A percentile compares a stretch with the other conserved stretches of the same genome.
Evolutionary conservation across 257 asterid species (phyloP).

Genomic region (Solanum stenotomum): DNA sequence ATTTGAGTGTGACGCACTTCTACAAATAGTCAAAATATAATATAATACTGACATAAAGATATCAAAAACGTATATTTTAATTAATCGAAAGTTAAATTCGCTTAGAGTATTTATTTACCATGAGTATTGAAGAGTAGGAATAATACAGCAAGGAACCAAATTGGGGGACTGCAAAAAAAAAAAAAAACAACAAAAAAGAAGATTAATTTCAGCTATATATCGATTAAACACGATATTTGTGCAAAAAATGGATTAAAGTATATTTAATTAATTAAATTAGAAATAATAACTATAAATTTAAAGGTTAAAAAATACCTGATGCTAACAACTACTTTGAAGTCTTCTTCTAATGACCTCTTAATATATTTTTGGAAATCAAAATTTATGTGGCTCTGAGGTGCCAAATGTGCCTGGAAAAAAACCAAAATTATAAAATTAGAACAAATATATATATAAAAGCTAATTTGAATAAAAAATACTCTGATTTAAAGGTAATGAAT

Average conservation of each 20-base stretch:
- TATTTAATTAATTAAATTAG: not conserved
- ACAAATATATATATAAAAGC: too few species aligned
- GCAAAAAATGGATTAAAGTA: not conserved
- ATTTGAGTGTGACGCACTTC: not conserved
- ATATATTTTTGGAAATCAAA: constrained; percentile 81
- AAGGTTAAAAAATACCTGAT: constrained; percentile 43
- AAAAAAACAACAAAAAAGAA: not conserved
- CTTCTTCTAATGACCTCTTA: constrained; percentile 86
- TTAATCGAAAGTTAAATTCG: not conserved
- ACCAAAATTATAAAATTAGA: not conserved
- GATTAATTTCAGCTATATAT: not conserved
- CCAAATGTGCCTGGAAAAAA: constrained; percentile 67
- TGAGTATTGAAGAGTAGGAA: constrained; percentile 86
- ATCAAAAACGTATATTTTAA: not conserved
- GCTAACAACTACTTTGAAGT: constrained; percentile 93
- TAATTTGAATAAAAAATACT: too few species aligned
- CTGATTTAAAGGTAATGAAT: not conserved
- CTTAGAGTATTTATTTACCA: constrained; percentile 48
- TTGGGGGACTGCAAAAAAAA: constrained; percentile 54
- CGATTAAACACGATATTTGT: not conserved
- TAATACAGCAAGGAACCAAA: constrained; percentile 72
- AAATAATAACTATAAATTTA: not conserved
- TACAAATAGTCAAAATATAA: not conserved
- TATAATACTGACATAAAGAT: not conserved
- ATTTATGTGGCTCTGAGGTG: constrained; percentile 63